Conservation (phyloP, 2,329 filamentous ascomycete species). For the Blastomyces emzantsi region DNA sequence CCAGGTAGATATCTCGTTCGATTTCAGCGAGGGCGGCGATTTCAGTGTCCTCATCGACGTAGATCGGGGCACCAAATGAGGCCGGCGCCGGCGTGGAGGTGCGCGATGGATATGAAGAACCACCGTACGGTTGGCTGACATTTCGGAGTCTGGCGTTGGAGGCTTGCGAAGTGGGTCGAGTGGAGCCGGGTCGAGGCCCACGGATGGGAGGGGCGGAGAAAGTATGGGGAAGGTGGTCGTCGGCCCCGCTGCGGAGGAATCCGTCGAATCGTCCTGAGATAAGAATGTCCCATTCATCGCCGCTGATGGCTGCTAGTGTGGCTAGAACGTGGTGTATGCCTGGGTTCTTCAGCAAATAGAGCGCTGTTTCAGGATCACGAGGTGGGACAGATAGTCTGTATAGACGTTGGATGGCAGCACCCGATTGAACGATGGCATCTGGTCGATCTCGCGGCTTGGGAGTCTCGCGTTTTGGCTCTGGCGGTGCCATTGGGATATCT, state of each 20-base stretch:
- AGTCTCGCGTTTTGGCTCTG: slow-evolving; percentile 55
- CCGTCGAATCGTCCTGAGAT: slow-evolving; percentile 91
- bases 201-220: slow-evolving; percentile 25
- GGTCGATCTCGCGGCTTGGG: slow-evolving; percentile 57
- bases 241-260: slow-evolving; percentile 88
- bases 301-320: slow-evolving; percentile 77
- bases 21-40: slow-evolving; percentile 84
- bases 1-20: slow-evolving; percentile 83
- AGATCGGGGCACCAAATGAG: slow-evolving; percentile 63
- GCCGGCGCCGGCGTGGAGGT: slow-evolving; percentile 52
- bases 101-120: slow-evolving; percentile 37
- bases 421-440: slow-evolving; percentile 65
- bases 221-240: slow-evolving; percentile 39
- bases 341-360: slow-evolving; percentile 77
- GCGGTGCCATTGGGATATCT: slow-evolving; percentile 46
- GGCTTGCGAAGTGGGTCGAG: slow-evolving; percentile 19
- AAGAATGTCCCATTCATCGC: slow-evolving; percentile 93
- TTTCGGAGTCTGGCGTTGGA: slow-evolving; percentile 37
- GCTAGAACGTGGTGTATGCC: slow-evolving; percentile 76
- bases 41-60: slow-evolving; percentile 88
- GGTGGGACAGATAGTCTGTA: slow-evolving; percentile 67
- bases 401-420: slow-evolving; percentile 70
- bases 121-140: slow-evolving; percentile 32
- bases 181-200: slow-evolving; percentile 23
- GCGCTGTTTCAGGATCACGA: slow-evolving; percentile 74